Percentiles rank a stretch among this genome's conserved stretches.
Conservation (phyloP, 1,284 basidiomycete species). For the Apiotrichum sp. region DNA sequence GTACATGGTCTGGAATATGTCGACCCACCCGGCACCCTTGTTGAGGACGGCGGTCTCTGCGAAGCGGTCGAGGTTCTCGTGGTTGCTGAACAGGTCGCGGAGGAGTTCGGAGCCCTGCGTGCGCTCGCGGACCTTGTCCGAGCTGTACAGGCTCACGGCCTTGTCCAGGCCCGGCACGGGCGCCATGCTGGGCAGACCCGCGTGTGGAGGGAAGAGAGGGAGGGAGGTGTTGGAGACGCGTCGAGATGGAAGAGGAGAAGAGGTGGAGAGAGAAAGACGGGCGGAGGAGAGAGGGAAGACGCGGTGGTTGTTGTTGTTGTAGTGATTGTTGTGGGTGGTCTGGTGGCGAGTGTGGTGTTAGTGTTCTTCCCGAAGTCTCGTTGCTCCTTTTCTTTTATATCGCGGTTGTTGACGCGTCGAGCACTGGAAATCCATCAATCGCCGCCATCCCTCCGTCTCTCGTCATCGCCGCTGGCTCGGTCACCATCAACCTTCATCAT, state of each 20-base stretch:
- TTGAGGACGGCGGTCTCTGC: conserved; percentile 45
- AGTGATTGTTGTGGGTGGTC: no score
- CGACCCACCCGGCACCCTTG: conserved; percentile 58
- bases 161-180: conserved; percentile 38
- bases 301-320: no score
- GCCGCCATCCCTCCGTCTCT: no score
- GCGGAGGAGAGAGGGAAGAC: no score
- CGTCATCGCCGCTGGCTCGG: no score
- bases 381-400: no score
- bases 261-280: not conserved
- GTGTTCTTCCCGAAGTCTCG: no score
- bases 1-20: conserved; percentile 69
- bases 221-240: not conserved
- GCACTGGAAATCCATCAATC: no score
- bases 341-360: no score
- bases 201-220: no score
- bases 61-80: conserved; percentile 51
- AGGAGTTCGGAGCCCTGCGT: conserved; percentile 60
- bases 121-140: conserved; percentile 66
- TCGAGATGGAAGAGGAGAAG: not conserved
- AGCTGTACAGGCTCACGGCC: conserved; percentile 55
- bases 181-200: conserved; percentile 7
- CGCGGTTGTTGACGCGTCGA: no score
- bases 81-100: conserved; percentile 58
- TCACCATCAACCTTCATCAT: no score